Evolutionary conservation across 179 eudicot genomes (phyloP).

Genomic region (Nepenthes alata): DNA sequence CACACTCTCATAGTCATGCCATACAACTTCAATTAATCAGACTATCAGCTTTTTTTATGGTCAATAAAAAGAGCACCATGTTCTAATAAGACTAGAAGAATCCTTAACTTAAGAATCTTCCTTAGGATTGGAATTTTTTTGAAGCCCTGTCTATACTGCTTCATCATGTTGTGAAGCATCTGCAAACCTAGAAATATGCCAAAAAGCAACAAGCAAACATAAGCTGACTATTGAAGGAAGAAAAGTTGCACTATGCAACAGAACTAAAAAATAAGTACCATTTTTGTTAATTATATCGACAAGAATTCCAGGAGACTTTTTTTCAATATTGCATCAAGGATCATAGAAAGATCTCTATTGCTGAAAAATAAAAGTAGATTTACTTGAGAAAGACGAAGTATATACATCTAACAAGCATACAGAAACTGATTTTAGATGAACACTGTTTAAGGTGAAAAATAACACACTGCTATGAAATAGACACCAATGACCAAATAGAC

Average conservation of each 20-base stretch:
- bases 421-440: not conserved
- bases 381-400: conserved; percentile 3
- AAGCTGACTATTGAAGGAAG: not conserved
- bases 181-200: conserved; percentile 57
- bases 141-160: conserved; percentile 62
- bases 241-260: conserved; percentile 4
- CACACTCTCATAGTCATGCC: no score
- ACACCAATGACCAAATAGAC: conserved; percentile 21
- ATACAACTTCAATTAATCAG: no score
- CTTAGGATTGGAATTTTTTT: conserved; percentile 79
- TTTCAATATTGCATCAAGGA: conserved; percentile 82
- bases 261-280: conserved; percentile 34
- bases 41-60: not conserved
- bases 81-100: not conserved
- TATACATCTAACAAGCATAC: conserved; percentile 1
- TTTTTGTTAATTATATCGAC: conserved; percentile 74
- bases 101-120: conserved; percentile 77
- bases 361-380: conserved; percentile 34
- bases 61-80: not conserved
- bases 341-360: conserved; percentile 91
- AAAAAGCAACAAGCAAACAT: conserved; percentile 4
- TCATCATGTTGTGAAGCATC: conserved; percentile 92
- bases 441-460: not conserved
- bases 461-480: not conserved
- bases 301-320: conserved; percentile 75